phyloP scores from a whole-genome alignment of 306 rosid species.

The Dryas octopetala region DNA sequence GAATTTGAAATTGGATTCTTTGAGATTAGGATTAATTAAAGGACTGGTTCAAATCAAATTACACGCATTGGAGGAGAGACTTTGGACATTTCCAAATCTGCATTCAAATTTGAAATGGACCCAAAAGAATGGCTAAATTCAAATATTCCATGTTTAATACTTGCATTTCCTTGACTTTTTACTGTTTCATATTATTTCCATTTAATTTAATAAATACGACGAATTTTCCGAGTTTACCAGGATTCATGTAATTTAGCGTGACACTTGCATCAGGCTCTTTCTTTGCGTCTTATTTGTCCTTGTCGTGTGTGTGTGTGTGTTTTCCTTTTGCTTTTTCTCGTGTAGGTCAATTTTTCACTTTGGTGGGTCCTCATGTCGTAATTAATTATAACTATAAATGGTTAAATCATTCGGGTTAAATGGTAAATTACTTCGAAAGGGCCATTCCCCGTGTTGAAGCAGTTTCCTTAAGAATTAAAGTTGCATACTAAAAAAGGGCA shows the following conservation, averaged over 20 bases:
- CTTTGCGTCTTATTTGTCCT: not conserved
- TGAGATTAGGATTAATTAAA: not conserved
- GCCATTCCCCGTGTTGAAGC: too few species aligned
- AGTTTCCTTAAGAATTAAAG: too few species aligned
- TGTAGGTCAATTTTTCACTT: not conserved
- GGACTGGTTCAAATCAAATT: not conserved
- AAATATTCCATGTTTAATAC: not conserved
- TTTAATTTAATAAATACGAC: not conserved
- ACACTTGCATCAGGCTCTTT: not conserved
- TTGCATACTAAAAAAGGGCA: too few species aligned
- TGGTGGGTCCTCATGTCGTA: too few species aligned
- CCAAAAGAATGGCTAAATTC: not conserved
- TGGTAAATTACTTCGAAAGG: too few species aligned
- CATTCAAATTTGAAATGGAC: not conserved
- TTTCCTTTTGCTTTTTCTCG: not conserved
- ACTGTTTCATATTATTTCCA: not conserved
- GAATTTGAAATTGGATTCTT: not conserved
- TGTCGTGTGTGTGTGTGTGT: too few species aligned
- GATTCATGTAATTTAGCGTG: not conserved
- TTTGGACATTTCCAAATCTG: constrained; percentile 12
- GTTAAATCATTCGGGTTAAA: too few species aligned
- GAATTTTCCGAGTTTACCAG: not conserved
- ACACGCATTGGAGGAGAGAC: constrained; percentile 14
- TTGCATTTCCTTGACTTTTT: constrained; percentile 8
- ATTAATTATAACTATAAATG: too few species aligned